Percentiles rank a stretch among this genome's conserved stretches.
Evolutionary conservation across 2,329 filamentous ascomycete species (phyloP).

Genomic region (Hymenoscyphus linearis): DNA sequence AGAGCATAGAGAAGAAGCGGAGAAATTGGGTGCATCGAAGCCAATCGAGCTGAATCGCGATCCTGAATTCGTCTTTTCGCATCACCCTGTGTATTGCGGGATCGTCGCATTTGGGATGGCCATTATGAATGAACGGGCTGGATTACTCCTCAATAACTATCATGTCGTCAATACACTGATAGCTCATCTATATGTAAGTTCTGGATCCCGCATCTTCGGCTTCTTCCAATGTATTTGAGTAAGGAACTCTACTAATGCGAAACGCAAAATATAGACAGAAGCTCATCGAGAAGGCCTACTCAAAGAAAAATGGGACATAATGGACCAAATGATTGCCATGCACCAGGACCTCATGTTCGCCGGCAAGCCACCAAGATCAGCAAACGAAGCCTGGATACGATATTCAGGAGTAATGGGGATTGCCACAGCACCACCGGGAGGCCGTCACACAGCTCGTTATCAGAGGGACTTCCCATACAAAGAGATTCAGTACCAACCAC

Average conservation of each 20-base stretch:
- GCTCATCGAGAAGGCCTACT: not conserved
- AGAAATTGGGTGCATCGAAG: not conserved
- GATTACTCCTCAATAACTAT: constrained; percentile 1
- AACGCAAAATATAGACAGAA: not conserved
- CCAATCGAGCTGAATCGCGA: not conserved
- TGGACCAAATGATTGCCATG: constrained; percentile 2
- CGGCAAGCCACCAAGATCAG: not conserved
- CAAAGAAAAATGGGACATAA: not conserved
- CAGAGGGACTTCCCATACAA: not conserved
- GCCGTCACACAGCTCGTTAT: not conserved
- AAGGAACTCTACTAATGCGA: not conserved
- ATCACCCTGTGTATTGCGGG: constrained; percentile 3
- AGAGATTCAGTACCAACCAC: not conserved
- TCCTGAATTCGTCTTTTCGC: not conserved
- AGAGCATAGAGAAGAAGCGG: not conserved
- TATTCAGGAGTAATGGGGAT: not conserved
- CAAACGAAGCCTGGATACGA: not conserved
- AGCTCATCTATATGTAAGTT: not conserved
- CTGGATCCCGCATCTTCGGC: not conserved
- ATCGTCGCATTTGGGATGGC: not conserved
- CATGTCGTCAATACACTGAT: not conserved
- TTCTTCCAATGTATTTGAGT: not conserved
- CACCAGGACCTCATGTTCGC: constrained; percentile 1
- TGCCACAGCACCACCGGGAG: not conserved
- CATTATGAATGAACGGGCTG: not conserved